A percentile compares a stretch with the other conserved stretches of the same genome.
Conservation (phyloP, 768 basidiomycete genomes). For the Tylopilus vinaceipallidus region DNA sequence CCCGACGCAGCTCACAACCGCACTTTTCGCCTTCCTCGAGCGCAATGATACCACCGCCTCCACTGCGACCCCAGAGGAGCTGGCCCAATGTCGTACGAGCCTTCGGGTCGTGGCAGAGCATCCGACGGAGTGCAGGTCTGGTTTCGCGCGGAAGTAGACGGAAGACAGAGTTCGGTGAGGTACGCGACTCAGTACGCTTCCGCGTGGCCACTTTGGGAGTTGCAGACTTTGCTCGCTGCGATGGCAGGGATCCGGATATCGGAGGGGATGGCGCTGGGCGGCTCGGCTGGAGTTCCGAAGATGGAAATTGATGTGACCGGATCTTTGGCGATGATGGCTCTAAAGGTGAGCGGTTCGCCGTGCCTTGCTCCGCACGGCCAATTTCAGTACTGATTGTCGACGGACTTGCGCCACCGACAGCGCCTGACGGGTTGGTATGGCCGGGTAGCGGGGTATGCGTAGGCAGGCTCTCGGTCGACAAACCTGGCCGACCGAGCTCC, state of each 20-base stretch:
- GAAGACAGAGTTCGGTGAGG: constrained; percentile 82
- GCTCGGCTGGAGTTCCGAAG: constrained; percentile 21
- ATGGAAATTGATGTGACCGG: constrained; percentile 8
- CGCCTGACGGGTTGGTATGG: not conserved
- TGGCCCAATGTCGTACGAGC: constrained; percentile 92
- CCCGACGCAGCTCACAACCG: constrained; percentile 53
- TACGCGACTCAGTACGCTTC: constrained; percentile 22
- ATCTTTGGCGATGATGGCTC: constrained; percentile 11
- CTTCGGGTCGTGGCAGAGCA: constrained; percentile 89
- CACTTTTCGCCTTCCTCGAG: constrained; percentile 45
- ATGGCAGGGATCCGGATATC: not conserved
- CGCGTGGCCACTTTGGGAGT: constrained; percentile 38
- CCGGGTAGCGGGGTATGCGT: constrained; percentile 5
- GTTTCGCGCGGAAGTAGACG: constrained; percentile 92
- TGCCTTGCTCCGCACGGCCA: not conserved
- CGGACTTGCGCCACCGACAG: not conserved
- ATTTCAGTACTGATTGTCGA: constrained; percentile 3
- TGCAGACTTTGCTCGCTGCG: constrained; percentile 35
- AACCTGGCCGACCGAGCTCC: constrained; percentile 70
- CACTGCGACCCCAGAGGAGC: constrained; percentile 78
- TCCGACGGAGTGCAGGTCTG: constrained; percentile 83
- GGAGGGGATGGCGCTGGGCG: constrained; percentile 28
- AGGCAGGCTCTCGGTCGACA: constrained; percentile 71
- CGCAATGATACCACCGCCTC: constrained; percentile 64
- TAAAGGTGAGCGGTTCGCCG: not conserved